Conservation (phyloP, 371 early-diverging fungal species). For the Ordospora pajunii region DNA sequence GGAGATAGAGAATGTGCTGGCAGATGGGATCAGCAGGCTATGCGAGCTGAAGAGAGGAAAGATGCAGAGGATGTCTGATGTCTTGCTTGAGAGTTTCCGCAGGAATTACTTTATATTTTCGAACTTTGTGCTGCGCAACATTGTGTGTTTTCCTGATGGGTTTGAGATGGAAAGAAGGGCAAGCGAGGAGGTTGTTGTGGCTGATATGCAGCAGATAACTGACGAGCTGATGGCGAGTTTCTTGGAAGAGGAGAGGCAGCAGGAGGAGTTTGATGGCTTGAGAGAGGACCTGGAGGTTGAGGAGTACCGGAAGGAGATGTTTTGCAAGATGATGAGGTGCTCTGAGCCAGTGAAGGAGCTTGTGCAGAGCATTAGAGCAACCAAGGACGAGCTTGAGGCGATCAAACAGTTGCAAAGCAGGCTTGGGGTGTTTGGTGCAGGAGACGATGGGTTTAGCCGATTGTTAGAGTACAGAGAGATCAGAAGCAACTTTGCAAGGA, state of each 20-base stretch:
- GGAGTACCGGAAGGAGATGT: not conserved
- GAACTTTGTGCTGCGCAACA: slow-evolving; percentile 55
- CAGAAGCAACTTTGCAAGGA: slow-evolving; percentile 23
- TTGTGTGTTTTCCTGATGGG: slow-evolving; percentile 54
- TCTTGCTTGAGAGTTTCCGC: slow-evolving; percentile 28
- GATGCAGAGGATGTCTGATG: not conserved
- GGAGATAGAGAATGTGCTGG: slow-evolving; percentile 5
- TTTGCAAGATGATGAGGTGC: not conserved
- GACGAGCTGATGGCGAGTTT: not conserved
- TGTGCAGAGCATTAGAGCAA: not conserved
- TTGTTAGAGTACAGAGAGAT: slow-evolving; percentile 43
- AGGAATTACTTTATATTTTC: slow-evolving; percentile 58
- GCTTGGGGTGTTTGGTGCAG: not conserved
- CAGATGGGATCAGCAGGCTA: slow-evolving; percentile 4
- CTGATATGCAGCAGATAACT: slow-evolving; percentile 23
- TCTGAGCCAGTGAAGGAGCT: not conserved
- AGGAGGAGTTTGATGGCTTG: not conserved
- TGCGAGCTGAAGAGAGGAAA: not conserved
- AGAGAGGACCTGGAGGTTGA: not conserved
- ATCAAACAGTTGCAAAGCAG: not conserved
- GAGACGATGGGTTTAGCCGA: not conserved
- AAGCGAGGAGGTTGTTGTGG: slow-evolving; percentile 18
- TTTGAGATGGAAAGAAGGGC: slow-evolving; percentile 55
- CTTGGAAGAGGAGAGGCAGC: not conserved
- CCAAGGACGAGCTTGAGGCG: not conserved